Conservation (phyloP, 805 yeast species). For the Saccharomycopsis olivae region DNA sequence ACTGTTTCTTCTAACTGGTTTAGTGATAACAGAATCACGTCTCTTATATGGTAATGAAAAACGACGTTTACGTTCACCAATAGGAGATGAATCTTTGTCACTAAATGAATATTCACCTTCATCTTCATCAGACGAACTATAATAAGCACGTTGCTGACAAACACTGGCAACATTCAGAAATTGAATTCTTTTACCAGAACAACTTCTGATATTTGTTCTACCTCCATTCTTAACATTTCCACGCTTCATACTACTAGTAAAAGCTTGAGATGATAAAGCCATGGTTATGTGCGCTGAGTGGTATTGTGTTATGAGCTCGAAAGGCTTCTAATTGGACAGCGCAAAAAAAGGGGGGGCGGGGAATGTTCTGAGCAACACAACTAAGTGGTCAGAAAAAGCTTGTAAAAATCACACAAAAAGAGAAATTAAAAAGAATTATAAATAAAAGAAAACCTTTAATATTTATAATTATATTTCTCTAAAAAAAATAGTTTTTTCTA, state of each 20-base stretch:
- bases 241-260: too few species aligned
- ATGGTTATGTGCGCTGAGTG: conserved; percentile 6
- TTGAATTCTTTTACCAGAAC: too few species aligned
- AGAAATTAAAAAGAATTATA: too few species aligned
- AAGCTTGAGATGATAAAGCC: conserved; percentile 16
- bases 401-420: too few species aligned
- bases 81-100: neutral
- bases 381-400: conserved; percentile 28
- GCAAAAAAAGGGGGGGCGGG: conserved; percentile 5
- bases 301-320: too few species aligned
- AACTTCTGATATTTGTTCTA: too few species aligned
- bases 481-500: too few species aligned
- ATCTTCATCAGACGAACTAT: conserved; percentile 12
- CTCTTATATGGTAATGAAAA: conserved; percentile 7
- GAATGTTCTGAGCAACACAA: conserved; percentile 26
- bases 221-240: too few species aligned
- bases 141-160: conserved; percentile 13
- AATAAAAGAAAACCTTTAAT: too few species aligned
- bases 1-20: conserved; percentile 12
- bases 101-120: conserved; percentile 3
- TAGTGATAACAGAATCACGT: conserved; percentile 9
- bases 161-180: neutral
- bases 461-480: too few species aligned
- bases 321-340: conserved; percentile 7
- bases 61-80: conserved; percentile 7